Base-by-base conservation (phyloP, 306 rosid species). In the Rosa lucieae region DNA sequence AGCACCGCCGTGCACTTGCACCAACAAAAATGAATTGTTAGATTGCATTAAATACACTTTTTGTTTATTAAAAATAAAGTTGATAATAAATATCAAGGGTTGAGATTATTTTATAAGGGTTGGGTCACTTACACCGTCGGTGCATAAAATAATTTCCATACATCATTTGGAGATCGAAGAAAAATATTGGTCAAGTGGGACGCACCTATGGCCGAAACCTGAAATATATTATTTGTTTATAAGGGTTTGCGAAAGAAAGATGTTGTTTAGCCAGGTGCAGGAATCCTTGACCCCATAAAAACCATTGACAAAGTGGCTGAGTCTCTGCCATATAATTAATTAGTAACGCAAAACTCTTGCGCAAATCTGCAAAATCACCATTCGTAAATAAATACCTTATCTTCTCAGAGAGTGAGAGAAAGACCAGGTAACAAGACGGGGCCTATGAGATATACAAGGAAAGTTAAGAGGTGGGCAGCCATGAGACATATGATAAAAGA, bases 261-360 rank as follows among this genome's bases (percentile, higher is more conserved):
- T 83, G 83, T 62, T 77, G 85, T 85, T 86, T 84, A 90, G 88
- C 89, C 80, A 29, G 85, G 86, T 78, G 85, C 70, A 77, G 89
- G 81, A 89, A 87, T 82, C 76, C 90, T 89, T 89, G 87, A 87
- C 81, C 87, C 80, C 42, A 62, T 84, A 86, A 37, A 83, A 88
- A 88, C 21, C 73, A 51, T 53, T 17, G 63, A 56, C 48, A 62
- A 40, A 0, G 42, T 74, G 78, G 23, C 42, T 10, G 21, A 56
- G 23, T 23, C n/a, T 73, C 78, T 14, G 53, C 68, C 18, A 69
- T 69, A 26, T 43, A 69, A 21, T 5, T 29, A 29, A 29, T 29
- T 8, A 39, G 17, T 65, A 7, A 9, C 12, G 70, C 12, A 35
- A 39, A 63, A 35, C 48, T 17, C 48, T 17, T 67, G 1, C 8